Evolutionary conservation across 139 green algal species (phyloP), one percentile per base, ranked within the genome.

Genomic region (Trebouxia sp.): DNA sequence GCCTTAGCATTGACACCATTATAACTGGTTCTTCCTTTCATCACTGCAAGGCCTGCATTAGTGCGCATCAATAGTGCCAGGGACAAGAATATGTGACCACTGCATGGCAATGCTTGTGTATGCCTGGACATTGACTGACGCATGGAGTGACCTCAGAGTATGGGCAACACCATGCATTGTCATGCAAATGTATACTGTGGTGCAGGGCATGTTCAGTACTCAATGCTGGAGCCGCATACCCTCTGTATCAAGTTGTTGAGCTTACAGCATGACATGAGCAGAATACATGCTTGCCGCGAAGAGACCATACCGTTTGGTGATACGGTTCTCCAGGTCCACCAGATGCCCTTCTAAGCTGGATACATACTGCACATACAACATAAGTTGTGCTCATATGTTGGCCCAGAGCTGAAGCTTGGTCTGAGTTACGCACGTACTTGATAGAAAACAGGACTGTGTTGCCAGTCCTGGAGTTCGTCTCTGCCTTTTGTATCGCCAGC

Each of bases 321-420:
- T 43, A 11, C 51, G 58, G 1, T 39, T 32, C 11, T 65, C 35
- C 9, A 90, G 74, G 17, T 90, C 86, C 12, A 53, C 75, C 50
- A 90, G 45, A 74, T 90, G 84, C 38, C 89, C 84, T 56, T 87
- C 79, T 15, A 90, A 75, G 22, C 82, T 85, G 41, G 85, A 82
- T 0, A 90, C 56, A 58, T 90, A 90, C 86, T 90, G 82, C 39
- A 75, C n/a, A 20, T 65, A 55, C n/a, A 81, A 48, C 28, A 56
- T 22, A 39, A 24, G 15, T 24, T 39, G 22, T 37, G 2, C 20
- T 20, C 1, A 22, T 56, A 24, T 51, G 24, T 53, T 28, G 17
- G 9, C 65, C 22, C 20, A 22, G 50, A 5, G 22, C 50, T 58
- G 26, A 17, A 58, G 50, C 20, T 58, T 22, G 26, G 4, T 58